These are phyloP conservation scores for Cystobasidium ongulense DNA, from an alignment of 768 basidiomycete species.

Conservation along the genomic window DNA sequence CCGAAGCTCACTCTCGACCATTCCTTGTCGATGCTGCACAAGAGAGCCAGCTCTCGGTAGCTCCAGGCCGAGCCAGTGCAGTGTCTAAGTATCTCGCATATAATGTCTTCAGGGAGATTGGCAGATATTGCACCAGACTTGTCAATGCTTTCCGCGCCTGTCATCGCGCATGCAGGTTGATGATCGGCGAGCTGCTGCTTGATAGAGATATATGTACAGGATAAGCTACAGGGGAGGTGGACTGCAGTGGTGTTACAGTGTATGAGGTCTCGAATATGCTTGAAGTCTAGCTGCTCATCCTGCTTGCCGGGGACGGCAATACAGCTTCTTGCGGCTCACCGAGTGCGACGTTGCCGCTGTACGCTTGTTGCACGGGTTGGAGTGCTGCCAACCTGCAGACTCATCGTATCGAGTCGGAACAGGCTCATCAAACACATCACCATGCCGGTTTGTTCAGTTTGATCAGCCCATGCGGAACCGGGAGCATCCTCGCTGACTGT, in stretches of 20 bases:
- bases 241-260: neutral
- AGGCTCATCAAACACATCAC: neutral
- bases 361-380: neutral
- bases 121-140: neutral
- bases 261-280: neutral
- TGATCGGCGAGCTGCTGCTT: neutral
- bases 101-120: conserved; percentile 11
- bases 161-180: neutral
- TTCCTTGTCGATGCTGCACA: neutral
- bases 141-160: neutral
- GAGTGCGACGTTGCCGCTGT: too few species aligned
- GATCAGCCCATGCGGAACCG: neutral
- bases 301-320: neutral
- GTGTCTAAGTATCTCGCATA: conserved; percentile 17
- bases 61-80: conserved; percentile 5
- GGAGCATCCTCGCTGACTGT: neutral
- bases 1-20: conserved; percentile 1
- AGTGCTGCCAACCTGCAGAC: neutral
- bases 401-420: neutral
- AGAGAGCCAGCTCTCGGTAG: neutral
- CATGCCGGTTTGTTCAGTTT: neutral
- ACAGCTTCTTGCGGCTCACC: too few species aligned
- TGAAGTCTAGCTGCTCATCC: neutral
- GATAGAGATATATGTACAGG: neutral
- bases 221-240: neutral